These are phyloP conservation scores for Musa itinerans DNA, from an alignment of 176 grass and related monocot genomes.

Conservation along the genomic window DNA sequence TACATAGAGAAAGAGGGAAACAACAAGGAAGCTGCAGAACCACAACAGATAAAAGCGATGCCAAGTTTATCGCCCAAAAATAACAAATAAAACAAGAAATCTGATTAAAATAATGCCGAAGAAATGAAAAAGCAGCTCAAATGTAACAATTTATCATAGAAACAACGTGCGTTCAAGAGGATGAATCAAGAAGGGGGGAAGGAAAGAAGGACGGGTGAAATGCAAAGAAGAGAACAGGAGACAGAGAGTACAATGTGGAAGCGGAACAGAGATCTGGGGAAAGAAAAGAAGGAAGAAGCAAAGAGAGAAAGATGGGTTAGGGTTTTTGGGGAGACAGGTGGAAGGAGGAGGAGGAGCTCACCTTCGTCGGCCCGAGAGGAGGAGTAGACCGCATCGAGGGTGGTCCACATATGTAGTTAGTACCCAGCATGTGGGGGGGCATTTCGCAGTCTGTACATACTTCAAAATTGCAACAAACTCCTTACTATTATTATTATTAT, in stretches of 20 bases:
- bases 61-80: no score
- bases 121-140: no score
- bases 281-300: background rate
- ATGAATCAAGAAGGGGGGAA: background rate
- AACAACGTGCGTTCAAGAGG: background rate
- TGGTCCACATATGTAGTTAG: background rate
- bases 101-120: no score
- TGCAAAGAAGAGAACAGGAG: background rate
- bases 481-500: no score
- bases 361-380: background rate
- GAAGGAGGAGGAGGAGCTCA: background rate
- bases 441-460: background rate
- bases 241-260: background rate
- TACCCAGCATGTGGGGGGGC: background rate
- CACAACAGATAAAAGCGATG: no score
- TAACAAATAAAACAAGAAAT: no score
- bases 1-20: no score
- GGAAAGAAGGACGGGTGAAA: background rate
- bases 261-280: background rate
- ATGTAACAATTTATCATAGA: no score
- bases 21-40: no score
- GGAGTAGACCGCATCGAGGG: background rate
- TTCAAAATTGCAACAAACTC: background rate
- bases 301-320: background rate
- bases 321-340: background rate